A percentile compares a stretch with the other conserved stretches of the same genome.
Conservation (phyloP, 2,329 filamentous ascomycete genomes). For the Emergomyces africanus region DNA sequence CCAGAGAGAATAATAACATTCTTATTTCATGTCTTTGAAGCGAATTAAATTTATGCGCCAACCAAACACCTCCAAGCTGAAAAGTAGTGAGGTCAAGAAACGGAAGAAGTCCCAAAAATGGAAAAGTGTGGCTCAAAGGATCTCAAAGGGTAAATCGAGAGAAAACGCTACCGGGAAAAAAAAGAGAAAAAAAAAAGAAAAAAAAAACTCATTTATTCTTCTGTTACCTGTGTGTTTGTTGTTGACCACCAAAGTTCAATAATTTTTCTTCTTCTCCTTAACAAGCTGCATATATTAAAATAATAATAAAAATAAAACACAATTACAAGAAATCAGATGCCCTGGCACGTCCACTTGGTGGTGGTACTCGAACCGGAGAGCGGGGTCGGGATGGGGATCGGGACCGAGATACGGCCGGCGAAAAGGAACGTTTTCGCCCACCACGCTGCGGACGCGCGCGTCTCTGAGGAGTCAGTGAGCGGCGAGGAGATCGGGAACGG, state of each 20-base stretch:
- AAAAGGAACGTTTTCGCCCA: background rate
- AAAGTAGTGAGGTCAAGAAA: background rate
- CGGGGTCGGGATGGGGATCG: constrained; percentile 14
- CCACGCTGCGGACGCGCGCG: constrained; percentile 4
- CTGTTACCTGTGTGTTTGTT: background rate
- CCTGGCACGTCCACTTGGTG: constrained; percentile 6
- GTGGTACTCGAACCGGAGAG: constrained; percentile 9
- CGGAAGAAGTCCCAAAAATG: background rate
- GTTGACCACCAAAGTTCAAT: background rate
- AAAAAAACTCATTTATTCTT: background rate
- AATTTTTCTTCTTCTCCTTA: background rate
- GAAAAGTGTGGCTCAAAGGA: background rate
- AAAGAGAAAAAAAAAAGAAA: no score
- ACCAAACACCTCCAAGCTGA: background rate
- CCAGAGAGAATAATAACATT: background rate
- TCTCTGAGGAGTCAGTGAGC: constrained; percentile 13
- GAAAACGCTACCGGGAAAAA: background rate
- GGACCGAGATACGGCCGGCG: constrained; percentile 1
- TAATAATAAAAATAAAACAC: background rate
- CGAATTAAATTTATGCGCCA: background rate
- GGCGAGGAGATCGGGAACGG: constrained; percentile 9
- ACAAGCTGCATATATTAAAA: background rate
- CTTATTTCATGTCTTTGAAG: background rate
- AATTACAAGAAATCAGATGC: constrained; percentile 11
- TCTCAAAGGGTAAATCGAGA: background rate